Conservation (phyloP, 306 rosid species). For the Cicer judaicum region DNA sequence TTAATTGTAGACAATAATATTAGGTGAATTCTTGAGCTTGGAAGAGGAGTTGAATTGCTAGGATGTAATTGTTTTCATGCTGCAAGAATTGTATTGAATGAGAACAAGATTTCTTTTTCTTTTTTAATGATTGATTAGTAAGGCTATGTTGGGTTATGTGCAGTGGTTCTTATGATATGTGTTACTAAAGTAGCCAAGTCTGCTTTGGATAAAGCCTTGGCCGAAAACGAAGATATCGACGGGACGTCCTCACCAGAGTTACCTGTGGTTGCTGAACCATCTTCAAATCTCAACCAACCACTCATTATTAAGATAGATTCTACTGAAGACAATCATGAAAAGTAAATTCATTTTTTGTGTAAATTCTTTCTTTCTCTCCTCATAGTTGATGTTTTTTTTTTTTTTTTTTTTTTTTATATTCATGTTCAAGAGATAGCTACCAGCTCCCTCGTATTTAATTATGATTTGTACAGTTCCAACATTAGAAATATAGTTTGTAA, state of each 20-base stretch:
- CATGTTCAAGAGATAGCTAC: constrained; percentile 45
- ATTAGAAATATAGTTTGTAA: constrained; percentile 50
- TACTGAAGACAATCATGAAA: constrained; percentile 59
- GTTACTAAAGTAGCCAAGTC: constrained; percentile 87
- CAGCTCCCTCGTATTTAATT: constrained; percentile 31
- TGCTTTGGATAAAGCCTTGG: constrained; percentile 91
- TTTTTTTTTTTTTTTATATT: constrained; percentile 13
- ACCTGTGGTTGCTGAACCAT: constrained; percentile 63
- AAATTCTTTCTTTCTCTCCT: constrained; percentile 63
- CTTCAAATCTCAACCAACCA: constrained; percentile 72
- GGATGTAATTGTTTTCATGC: not conserved
- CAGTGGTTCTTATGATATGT: constrained; percentile 80
- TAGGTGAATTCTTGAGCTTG: too few species aligned
- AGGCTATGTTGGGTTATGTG: constrained; percentile 44
- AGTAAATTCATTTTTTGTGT: constrained; percentile 59
- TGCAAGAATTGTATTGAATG: not conserved
- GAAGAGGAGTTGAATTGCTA: too few species aligned
- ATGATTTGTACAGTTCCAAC: constrained; percentile 61
- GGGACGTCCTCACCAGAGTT: constrained; percentile 51
- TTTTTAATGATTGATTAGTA: too few species aligned
- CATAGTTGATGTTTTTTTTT: constrained; percentile 34
- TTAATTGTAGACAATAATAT: too few species aligned
- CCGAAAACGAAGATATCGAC: constrained; percentile 74
- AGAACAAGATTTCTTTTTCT: too few species aligned
- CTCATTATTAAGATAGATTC: constrained; percentile 79